Conservation (phyloP, 352 stramenopile species). For the Phytopythium oedochilum region DNA sequence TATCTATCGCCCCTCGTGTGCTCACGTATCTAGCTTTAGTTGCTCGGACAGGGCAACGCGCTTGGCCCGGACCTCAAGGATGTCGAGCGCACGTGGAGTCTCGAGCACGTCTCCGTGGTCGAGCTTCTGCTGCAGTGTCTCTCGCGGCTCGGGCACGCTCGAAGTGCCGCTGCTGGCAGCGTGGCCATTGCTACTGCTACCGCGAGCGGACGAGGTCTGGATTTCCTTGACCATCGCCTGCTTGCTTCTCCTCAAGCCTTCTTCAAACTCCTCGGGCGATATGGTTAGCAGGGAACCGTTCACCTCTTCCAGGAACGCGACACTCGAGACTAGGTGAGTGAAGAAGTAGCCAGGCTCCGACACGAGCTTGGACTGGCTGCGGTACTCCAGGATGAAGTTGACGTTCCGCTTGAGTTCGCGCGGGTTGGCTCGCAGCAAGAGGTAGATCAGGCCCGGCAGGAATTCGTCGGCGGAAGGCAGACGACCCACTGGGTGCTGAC, state of each 20-base stretch:
- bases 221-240: conserved; percentile 20
- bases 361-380: conserved; percentile 58
- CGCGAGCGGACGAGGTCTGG: conserved; percentile 4
- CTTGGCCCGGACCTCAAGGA: conserved; percentile 38
- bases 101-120: conserved; percentile 5
- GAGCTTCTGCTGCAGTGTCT: conserved; percentile 7
- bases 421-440: conserved; percentile 86
- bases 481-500: conserved; percentile 23
- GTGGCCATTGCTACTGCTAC: neutral
- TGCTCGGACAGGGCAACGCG: conserved; percentile 14
- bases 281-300: conserved; percentile 71
- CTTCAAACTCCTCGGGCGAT: conserved; percentile 65
- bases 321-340: conserved; percentile 83
- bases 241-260: conserved; percentile 39
- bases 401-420: conserved; percentile 80
- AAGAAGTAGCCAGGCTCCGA: conserved; percentile 92
- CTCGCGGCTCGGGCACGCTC: neutral
- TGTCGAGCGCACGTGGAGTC: conserved; percentile 16
- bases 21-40: too few relatives aligned
- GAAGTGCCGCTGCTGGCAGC: conserved; percentile 9
- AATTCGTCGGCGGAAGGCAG: conserved; percentile 91
- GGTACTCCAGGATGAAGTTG: conserved; percentile 85
- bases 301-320: conserved; percentile 77
- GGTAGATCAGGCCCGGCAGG: conserved; percentile 88
- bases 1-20: too few relatives aligned